A percentile compares a stretch with the other conserved stretches of the same genome.
phyloP scores from a whole-genome alignment of 306 rosid species.

The Prunus persica region Prunus_persica_NCBIv2 NC_034014.1:29732501-29733000 shows the following conservation, averaged over 20 bases:
- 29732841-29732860: not conserved
- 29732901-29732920: not conserved
- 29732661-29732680: conserved; percentile 2
- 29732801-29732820: not conserved
- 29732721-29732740: not conserved
- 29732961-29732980: not conserved
- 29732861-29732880: not conserved
- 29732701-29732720: too few species aligned
- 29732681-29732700: not conserved
- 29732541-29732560: not conserved
- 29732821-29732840: not conserved
- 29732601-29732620: not conserved
- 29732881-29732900: not conserved
- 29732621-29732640: not conserved
- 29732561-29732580: conserved; percentile 6
- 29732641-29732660: not conserved
- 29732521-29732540: conserved; percentile 5
- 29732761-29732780: not conserved
- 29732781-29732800: too few species aligned
- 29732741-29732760: not conserved
- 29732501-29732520: conserved; percentile 10
- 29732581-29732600: not conserved
- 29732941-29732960: not conserved
- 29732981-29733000: not conserved
- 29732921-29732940: not conserved